Evolutionary conservation across 208 protist species (phyloP), one percentile per base, ranked within the genome.

Genomic region (Herpetomonas muscarum): DNA sequence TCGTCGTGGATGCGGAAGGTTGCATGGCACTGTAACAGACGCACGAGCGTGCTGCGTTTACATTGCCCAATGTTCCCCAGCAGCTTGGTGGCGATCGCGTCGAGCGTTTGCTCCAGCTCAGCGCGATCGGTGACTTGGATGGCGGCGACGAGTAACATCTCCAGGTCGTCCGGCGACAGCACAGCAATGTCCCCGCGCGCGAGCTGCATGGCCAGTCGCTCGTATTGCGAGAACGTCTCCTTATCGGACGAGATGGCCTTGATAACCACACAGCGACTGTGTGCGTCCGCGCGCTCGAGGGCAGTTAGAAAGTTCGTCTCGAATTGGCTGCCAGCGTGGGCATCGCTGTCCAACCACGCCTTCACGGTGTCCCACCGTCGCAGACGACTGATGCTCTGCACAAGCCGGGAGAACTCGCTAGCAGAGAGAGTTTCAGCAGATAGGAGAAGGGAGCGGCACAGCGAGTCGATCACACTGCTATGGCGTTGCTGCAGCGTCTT

Each of bases 1-100:
- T 90, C 76, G 45, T 90, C 74, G 26, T 55, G 31, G 12, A 95
- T 41, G 42, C 49, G 29, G 46, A 88, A 87, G 30, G 59, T 39
- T 28, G 81, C 70, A 57, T 88, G 79, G 55, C 85, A 93, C 70
- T 92, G 89, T 29, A 95, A 51, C 13, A 93, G 56, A 0, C 89
- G 85, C 32, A 95, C 77, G 1, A 92, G 55, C 9, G 84, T 84
- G 61, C 85, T 93, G 31, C 78, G 79, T 5, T 70, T 62, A 61
- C 85, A 90, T 53, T 90, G 83, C 26, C 70, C 65, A 4, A 90
- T 39, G 36, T 69, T 63, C 12, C 62, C 49, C 26, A 91, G 51
- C 37, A 95, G 52, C 1, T 81, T 81, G 3, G 79, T 93, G 29
- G 76, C 85, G 19, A 95, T 76, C 21, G 76, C 69, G 55, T 95